Percentiles rank a stretch among this genome's conserved stretches.
phyloP scores from a whole-genome alignment of 2,329 filamentous ascomycete species.

The Fusarium hainanense region DNA sequence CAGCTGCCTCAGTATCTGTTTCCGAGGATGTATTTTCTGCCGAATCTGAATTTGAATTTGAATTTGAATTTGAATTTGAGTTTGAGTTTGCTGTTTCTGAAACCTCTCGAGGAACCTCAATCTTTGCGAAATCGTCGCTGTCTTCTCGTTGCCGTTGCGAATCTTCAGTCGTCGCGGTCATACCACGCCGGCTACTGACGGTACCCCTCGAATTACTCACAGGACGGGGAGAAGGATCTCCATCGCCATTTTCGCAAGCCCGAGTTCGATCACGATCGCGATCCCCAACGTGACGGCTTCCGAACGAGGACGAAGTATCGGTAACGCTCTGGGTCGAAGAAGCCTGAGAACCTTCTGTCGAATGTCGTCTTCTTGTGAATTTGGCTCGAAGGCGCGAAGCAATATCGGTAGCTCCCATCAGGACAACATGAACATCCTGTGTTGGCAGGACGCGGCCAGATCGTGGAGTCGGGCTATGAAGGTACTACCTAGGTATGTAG shows the following conservation, averaged over 20 bases:
- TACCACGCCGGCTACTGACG: constrained; percentile 31
- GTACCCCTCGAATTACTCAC: constrained; percentile 41
- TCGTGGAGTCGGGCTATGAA: constrained; percentile 20
- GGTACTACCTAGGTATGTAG: background rate
- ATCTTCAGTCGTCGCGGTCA: constrained; percentile 32
- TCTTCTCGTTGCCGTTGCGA: constrained; percentile 28
- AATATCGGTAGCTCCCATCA: constrained; percentile 58
- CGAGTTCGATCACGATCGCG: constrained; percentile 40
- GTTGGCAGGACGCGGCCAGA: constrained; percentile 24
- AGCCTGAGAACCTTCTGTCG: constrained; percentile 52
- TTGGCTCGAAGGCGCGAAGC: constrained; percentile 60
- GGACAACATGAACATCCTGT: constrained; percentile 32
- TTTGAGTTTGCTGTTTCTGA: constrained; percentile 25
- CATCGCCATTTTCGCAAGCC: constrained; percentile 30
- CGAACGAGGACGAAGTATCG: constrained; percentile 36
- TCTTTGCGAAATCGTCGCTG: constrained; percentile 18
- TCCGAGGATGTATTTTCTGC: constrained; percentile 27
- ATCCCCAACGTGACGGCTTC: constrained; percentile 43
- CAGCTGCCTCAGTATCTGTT: constrained; percentile 18
- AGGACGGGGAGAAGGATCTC: constrained; percentile 33
- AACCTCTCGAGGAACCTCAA: constrained; percentile 12
- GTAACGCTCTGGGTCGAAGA: constrained; percentile 49
- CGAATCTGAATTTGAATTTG: constrained; percentile 22
- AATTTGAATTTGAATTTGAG: constrained; percentile 11
- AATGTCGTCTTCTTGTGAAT: constrained; percentile 57